These are phyloP conservation scores for Pyrus communis DNA, from an alignment of 306 rosid genomes.

Conservation along the genomic window DNA sequence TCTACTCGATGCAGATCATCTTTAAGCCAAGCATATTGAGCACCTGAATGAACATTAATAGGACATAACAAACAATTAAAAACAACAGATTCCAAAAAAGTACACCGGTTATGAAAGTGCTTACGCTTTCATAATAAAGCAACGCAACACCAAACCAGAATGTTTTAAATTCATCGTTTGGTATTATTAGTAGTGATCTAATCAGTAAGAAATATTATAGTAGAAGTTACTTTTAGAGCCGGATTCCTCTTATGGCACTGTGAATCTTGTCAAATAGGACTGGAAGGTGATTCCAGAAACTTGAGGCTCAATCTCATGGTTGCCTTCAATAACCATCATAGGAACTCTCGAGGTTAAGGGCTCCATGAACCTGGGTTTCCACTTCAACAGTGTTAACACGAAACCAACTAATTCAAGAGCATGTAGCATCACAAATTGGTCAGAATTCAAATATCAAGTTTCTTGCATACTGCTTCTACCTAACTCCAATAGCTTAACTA, in stretches of 20 bases:
- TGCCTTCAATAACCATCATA: constrained; percentile 90
- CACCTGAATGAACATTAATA: constrained; percentile 44
- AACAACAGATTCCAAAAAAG: not conserved
- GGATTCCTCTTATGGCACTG: constrained; percentile 67
- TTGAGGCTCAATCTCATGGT: constrained; percentile 97
- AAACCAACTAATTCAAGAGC: not conserved
- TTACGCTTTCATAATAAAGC: not conserved
- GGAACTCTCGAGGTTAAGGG: constrained; percentile 67
- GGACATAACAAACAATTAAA: not conserved
- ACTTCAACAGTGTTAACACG: not conserved
- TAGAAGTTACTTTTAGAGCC: constrained; percentile 72
- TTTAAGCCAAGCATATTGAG: constrained; percentile 78
- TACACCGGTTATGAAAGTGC: too few species aligned
- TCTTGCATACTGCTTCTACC: not conserved
- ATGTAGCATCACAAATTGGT: not conserved
- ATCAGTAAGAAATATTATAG: constrained; percentile 5
- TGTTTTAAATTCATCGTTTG: not conserved
- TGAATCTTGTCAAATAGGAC: constrained; percentile 67
- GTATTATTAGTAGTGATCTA: not conserved
- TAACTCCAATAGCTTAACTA: too few species aligned
- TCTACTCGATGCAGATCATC: constrained; percentile 44
- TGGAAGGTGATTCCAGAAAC: constrained; percentile 56
- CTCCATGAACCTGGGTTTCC: constrained; percentile 71
- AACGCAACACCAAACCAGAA: not conserved
- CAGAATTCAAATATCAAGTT: not conserved